phyloP scores from a whole-genome alignment of 2,329 filamentous ascomycete species.

The Aspergillus pseudoviridinutans region DNA sequence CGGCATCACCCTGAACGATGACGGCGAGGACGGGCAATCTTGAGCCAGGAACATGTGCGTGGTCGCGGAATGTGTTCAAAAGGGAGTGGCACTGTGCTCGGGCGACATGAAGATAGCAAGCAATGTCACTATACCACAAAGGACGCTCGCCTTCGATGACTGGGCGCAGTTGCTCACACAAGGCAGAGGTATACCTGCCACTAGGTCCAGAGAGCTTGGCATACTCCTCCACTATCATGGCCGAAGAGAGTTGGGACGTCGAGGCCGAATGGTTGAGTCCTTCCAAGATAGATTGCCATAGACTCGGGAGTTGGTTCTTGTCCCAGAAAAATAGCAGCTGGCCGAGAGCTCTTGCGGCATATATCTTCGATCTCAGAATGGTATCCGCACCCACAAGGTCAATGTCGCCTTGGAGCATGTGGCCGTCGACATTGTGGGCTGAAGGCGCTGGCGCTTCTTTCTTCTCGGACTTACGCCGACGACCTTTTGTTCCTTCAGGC shows the following conservation, averaged over 20 bases:
- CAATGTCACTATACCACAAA: slow-evolving; percentile 79
- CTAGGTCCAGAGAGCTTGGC: slow-evolving; percentile 52
- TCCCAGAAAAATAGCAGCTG: slow-evolving; percentile 76
- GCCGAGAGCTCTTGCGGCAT: slow-evolving; percentile 80
- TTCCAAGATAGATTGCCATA: slow-evolving; percentile 64
- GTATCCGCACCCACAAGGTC: slow-evolving; percentile 88
- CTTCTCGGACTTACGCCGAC: slow-evolving; percentile 81
- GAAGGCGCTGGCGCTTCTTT: slow-evolving; percentile 64
- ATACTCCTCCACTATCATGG: slow-evolving; percentile 84
- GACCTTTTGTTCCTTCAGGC: slow-evolving; percentile 64
- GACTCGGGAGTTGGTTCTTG: slow-evolving; percentile 44
- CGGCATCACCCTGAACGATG: slow-evolving; percentile 86
- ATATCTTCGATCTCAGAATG: slow-evolving; percentile 84
- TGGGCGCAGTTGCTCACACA: slow-evolving; percentile 60
- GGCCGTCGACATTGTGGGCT: slow-evolving; percentile 94
- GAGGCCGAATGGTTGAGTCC: slow-evolving; percentile 70
- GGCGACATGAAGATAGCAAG: slow-evolving; percentile 83
- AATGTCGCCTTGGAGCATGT: slow-evolving; percentile 96
- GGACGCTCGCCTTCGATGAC: slow-evolving; percentile 82
- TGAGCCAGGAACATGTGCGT: slow-evolving; percentile 71
- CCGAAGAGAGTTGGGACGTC: slow-evolving; percentile 79
- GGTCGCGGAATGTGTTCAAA: slow-evolving; percentile 85
- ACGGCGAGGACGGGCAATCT: slow-evolving; percentile 80
- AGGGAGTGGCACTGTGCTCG: slow-evolving; percentile 88
- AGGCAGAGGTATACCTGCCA: slow-evolving; percentile 30